Base-by-base conservation (phyloP, 2,329 filamentous ascomycete genomes). In the Alternaria longipes region DNA sequence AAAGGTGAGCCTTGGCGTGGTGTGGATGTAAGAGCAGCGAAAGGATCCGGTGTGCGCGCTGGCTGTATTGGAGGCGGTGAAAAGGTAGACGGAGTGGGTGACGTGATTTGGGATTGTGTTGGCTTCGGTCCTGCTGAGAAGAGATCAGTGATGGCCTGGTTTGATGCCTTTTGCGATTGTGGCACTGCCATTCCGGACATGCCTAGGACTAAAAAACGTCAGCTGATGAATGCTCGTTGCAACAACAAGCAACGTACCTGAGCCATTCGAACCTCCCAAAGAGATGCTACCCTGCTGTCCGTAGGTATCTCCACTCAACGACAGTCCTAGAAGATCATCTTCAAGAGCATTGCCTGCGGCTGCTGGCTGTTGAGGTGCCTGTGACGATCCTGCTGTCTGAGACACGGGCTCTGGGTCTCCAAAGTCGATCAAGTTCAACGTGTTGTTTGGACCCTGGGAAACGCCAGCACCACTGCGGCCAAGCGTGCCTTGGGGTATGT, bases 351-450 rank as follows among this genome's bases (percentile, higher is more conserved):
- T 89, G 1, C 87, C 81, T 59, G 87, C 85, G 32, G 82, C 80
- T 45, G 82, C 78, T 26, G 78, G 72, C 12, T 81, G 78, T 26
- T 84, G 82, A 56, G 78, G 76, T 70, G 73, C 82, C 79, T 59
- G 54, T 36, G 70, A 70, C 42, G 75, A 61, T 56, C 63, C 62
- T 57, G 65, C 56, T 54, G 78, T 73, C 50, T 73, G 61, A 44
- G 75, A 66, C 28, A 74, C 62, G 40, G 89, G 88, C 16, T 88
- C 85, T 59, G 87, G 84, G 9, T 83, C 90, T 62, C 91, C 92
- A 72, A 99, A 94, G 76, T 99, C 95, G 73, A 99, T 99, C 65
- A 99, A 82, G 5, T 95, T 98, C 22, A 97, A 81, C 78, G 97
- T 94, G 71, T 93, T 89, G 67, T 89, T 85, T 7, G 87, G 84